A percentile compares a stretch with the other conserved stretches of the same genome.
Evolutionary conservation across 495 filamentous ascomycete genomes (phyloP).

Genomic region (Penicillium paxilli): DNA sequence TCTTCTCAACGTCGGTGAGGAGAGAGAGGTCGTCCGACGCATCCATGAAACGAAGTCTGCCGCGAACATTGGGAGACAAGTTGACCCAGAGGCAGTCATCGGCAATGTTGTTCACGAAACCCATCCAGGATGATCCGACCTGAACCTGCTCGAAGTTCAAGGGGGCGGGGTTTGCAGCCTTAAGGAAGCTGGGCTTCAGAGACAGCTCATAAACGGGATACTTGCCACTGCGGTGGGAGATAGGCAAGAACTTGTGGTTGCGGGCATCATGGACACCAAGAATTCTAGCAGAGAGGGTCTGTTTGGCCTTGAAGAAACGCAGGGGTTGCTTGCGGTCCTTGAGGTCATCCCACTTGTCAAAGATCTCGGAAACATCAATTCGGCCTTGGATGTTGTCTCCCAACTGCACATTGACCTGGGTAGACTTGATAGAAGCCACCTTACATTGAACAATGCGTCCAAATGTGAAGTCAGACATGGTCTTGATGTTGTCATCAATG

Average conservation of each 20-base stretch:
- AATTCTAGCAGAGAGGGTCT: conserved; percentile 71
- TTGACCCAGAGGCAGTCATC: conserved; percentile 83
- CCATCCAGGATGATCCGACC: conserved; percentile 67
- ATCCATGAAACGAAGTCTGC: conserved; percentile 76
- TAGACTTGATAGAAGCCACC: conserved; percentile 77
- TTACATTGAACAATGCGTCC: conserved; percentile 78
- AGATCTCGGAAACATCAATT: conserved; percentile 85
- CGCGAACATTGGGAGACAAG: conserved; percentile 85
- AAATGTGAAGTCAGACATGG: conserved; percentile 67
- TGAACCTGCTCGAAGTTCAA: conserved; percentile 74
- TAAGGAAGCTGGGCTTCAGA: conserved; percentile 70
- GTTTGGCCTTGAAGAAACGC: conserved; percentile 65
- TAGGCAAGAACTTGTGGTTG: conserved; percentile 88
- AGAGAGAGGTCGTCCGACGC: conserved; percentile 81
- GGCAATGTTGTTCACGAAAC: conserved; percentile 85
- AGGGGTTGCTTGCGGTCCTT: conserved; percentile 77
- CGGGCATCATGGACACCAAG: conserved; percentile 86
- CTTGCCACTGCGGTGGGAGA: conserved; percentile 77
- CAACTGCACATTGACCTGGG: conserved; percentile 87
- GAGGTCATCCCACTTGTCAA: conserved; percentile 84
- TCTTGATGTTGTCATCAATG: conserved; percentile 64
- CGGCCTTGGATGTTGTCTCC: conserved; percentile 90
- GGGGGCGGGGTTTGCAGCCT: conserved; percentile 51
- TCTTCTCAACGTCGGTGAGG: conserved; percentile 70
- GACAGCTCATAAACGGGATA: conserved; percentile 84